Base-by-base conservation (phyloP, 129 eudicot species). In the Calendula officinalis region DNA sequence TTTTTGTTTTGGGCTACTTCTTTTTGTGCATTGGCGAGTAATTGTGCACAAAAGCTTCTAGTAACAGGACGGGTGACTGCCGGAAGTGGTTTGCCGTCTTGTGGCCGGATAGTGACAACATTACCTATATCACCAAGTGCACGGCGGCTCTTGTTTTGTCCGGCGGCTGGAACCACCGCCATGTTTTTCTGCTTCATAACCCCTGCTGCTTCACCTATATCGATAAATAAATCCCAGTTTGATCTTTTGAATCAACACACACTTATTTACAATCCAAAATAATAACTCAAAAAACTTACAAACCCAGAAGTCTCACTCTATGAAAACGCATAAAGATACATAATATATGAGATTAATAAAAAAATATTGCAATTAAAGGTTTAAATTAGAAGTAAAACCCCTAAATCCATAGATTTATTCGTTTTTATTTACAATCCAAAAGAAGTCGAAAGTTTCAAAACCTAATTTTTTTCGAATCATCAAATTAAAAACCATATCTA, bases 121-220 rank as follows among this genome's bases (percentile, higher is more conserved):
- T 91, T 91, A 1, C 98, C 96, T 10, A 91, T 91, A 40, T 87
- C 94, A 14, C 83, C 89, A 5, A 91, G 75, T 32, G 94, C 96
- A 5, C 89, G 82, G n/a, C 98, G 85, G 66, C 81, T 82, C 56
- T 78, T 82, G 46, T 69, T 75, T 42, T 74, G 94, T 66, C 65
- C 82, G 8, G 56, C 90, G 0, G 43, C 71, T 8, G 61, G 68
- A 60, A 6, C 63, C 51, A 22, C 66, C 32, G 66, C 94, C 78
- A 80, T 83, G 74, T 80, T 82, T 70, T 82, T 91, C 73, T 71
- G 88, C 78, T 87, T 84, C 5, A 60, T 77, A 10, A 72, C 91
- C 14, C 80, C 89, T 8, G 62, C 69, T 75, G 70, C 89, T 65
- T 84, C 91, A 34, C 71, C 86, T 78, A 30, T 3, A 56, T 10